phyloP scores from a whole-genome alignment of 2,329 filamentous ascomycete species.

The Alternaria brassicae region DNA sequence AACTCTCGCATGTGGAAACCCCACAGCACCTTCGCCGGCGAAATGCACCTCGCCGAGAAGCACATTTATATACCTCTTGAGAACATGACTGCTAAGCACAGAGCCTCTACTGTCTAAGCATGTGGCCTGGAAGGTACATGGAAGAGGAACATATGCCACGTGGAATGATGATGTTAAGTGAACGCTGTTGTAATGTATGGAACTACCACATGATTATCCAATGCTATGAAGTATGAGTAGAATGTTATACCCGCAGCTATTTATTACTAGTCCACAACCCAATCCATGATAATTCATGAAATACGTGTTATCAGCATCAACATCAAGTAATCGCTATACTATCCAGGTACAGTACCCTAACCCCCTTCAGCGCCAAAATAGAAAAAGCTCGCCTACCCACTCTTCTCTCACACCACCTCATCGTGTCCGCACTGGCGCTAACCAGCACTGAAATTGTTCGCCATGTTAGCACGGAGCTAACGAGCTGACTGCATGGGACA shows the following conservation, averaged over 20 bases:
- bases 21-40: constrained; percentile 68
- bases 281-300: neutral
- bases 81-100: constrained; percentile 25
- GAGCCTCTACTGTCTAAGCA: constrained; percentile 25
- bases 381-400: neutral
- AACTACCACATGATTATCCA: constrained; percentile 21
- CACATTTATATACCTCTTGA: constrained; percentile 40
- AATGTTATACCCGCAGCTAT: constrained; percentile 23
- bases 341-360: neutral
- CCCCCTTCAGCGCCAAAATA: neutral
- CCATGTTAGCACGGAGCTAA: neutral
- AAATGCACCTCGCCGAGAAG: constrained; percentile 60
- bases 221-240: constrained; percentile 7
- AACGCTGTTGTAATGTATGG: constrained; percentile 22
- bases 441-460: neutral
- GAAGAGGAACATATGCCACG: constrained; percentile 3
- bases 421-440: neutral
- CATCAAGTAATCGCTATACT: neutral
- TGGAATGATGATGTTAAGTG: constrained; percentile 14
- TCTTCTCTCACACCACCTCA: neutral
- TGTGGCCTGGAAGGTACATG: constrained; percentile 1
- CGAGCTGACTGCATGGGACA: neutral
- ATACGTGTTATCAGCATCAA: neutral
- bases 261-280: constrained; percentile 17
- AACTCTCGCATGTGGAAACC: constrained; percentile 80